Base-by-base conservation (phyloP, 768 basidiomycete species). In the Lactifluus volemus region DNA sequence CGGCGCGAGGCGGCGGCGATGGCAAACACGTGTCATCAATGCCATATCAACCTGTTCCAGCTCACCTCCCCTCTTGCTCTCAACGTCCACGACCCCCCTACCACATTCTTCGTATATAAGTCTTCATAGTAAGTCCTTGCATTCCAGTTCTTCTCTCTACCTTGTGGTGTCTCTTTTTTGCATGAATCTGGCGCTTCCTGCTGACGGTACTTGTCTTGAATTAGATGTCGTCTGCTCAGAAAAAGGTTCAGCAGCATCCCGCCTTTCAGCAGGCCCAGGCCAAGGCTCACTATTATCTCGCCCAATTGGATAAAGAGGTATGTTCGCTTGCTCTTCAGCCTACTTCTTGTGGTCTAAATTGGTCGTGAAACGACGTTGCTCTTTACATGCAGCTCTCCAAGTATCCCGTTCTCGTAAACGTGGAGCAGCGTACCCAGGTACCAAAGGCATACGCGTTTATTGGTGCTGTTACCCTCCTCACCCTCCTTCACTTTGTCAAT, bases 271-370 rank as follows among this genome's bases (percentile, higher is more conserved):
- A 95, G 75, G 92, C 84, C 29, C 85, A 89, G 76, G 85, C 83
- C 73, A 89, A 88, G 79, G 89, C 85, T 63, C 79, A 79, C 68
- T 83, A 87, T 77, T 92, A 97, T 73, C 75, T 92, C 70, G 76
- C 72, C 74, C 89, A 95, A 79, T 88, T 98, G 70, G 96, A 98
- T 80, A 97, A 97, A 74, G 95, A 98, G 88, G 95, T 93, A 48
- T 42, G 83, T 76, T 10, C 19, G 49, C n/a, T 19, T 38, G 36
- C 21, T 25, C 49, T 30, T 63, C n/a, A 50, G 36, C 52, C 34
- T 34, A 17, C 48, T 14, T 14, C 48, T 25, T 42, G 53, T 48
- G 52, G 9, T 34, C 50, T 52, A 10, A 59, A 30, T n/a, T 14
- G 10, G 19, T 48, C 41, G 21, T n/a, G 14, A 3, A 34, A 51